Evolutionary conservation across 2,329 filamentous ascomycete species (phyloP).

Genomic region (Cladophialophora yegresii): DNA sequence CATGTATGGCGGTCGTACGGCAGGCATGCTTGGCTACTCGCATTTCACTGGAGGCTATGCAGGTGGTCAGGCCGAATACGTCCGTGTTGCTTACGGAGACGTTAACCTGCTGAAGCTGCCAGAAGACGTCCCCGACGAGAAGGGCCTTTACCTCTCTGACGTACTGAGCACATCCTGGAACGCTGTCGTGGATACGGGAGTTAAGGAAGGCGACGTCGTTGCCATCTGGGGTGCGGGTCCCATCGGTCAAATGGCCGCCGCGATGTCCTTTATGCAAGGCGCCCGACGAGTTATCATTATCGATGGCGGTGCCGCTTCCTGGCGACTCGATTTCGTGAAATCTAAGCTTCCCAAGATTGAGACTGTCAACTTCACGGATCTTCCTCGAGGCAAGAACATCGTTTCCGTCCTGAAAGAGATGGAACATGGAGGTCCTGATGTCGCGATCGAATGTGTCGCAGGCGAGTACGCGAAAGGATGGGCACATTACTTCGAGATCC

Average conservation of each 20-base stretch:
- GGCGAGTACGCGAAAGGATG: conserved; percentile 65
- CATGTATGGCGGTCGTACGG: conserved; percentile 77
- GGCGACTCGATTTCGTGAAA: conserved; percentile 69
- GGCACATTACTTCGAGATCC: conserved; percentile 61
- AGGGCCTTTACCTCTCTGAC: conserved; percentile 78
- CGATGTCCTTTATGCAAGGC: conserved; percentile 68
- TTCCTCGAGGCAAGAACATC: conserved; percentile 65
- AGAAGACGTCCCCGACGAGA: conserved; percentile 78
- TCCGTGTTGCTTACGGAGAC: conserved; percentile 76
- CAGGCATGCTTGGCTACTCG: conserved; percentile 72
- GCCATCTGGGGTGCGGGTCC: conserved; percentile 87
- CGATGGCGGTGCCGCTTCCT: conserved; percentile 65
- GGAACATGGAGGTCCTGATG: conserved; percentile 72
- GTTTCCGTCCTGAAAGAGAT: conserved; percentile 73
- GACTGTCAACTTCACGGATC: conserved; percentile 68
- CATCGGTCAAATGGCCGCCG: conserved; percentile 76
- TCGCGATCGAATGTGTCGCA: conserved; percentile 68
- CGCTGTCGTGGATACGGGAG: conserved; percentile 76
- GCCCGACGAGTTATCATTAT: conserved; percentile 76
- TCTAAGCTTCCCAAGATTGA: conserved; percentile 66
- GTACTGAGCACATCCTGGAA: conserved; percentile 79
- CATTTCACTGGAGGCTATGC: conserved; percentile 83
- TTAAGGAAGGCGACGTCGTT: conserved; percentile 74
- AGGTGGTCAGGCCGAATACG: conserved; percentile 84
- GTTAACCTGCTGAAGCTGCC: conserved; percentile 80